These are phyloP conservation scores for Sphaerostilbella broomeana DNA, from an alignment of 2,329 filamentous ascomycete species.

Conservation along the genomic window DNA sequence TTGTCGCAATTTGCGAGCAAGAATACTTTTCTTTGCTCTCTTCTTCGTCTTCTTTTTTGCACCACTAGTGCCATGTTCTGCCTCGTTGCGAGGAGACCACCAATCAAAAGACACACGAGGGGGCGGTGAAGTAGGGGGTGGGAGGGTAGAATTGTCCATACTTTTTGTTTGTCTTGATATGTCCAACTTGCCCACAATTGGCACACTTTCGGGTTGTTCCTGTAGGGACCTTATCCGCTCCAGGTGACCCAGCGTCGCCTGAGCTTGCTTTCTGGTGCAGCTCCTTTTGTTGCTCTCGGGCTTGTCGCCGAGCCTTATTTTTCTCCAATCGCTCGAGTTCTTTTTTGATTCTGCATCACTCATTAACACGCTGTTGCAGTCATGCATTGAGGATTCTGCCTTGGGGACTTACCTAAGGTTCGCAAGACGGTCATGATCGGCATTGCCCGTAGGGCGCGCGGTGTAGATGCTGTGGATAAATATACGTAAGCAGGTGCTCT, in stretches of 20 bases:
- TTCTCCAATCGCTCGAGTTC: constrained; percentile 81
- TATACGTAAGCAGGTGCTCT: constrained; percentile 33
- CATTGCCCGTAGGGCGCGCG: constrained; percentile 43
- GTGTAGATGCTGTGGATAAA: constrained; percentile 42
- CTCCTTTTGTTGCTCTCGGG: constrained; percentile 84
- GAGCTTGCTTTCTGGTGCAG: constrained; percentile 41
- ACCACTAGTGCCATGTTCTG: constrained; percentile 11
- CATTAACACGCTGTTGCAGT: too few relatives aligned
- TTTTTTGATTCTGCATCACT: constrained; percentile 35
- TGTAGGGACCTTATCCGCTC: constrained; percentile 45
- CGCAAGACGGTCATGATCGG: constrained; percentile 44
- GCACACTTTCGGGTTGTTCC: constrained; percentile 88
- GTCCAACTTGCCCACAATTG: constrained; percentile 92
- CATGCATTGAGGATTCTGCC: background rate
- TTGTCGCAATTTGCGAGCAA: constrained; percentile 19
- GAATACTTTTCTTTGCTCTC: constrained; percentile 14
- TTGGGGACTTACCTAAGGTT: constrained; percentile 30
- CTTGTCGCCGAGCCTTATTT: constrained; percentile 84
- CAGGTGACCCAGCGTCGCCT: constrained; percentile 44
- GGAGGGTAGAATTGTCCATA: constrained; percentile 39
- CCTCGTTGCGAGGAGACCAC: constrained; percentile 19
- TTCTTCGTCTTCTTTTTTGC: constrained; percentile 14
- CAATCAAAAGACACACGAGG: constrained; percentile 28
- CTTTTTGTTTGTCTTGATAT: constrained; percentile 99
- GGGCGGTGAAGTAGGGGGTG: constrained; percentile 22